Conservation (phyloP, 345 rosid genomes). For the Boechera retrofracta region DNA sequence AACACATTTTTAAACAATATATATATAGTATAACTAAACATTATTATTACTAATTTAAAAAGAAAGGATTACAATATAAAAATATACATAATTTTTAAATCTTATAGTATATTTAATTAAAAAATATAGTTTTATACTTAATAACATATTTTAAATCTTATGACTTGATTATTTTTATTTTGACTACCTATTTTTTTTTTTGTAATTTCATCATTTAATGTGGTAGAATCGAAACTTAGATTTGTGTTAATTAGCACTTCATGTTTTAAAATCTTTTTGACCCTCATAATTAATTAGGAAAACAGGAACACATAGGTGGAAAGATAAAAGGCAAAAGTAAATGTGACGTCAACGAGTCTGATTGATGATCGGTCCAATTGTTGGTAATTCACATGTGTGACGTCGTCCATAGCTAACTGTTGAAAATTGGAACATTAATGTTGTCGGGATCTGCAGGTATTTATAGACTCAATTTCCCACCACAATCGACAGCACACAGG, state of each 20-base stretch:
- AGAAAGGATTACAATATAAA: too few relatives aligned
- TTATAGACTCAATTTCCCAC: constrained; percentile 3
- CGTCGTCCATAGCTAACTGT: not conserved
- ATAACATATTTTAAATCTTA: too few relatives aligned
- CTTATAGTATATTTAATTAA: too few relatives aligned
- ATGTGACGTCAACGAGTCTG: not conserved
- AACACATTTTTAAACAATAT: too few relatives aligned
- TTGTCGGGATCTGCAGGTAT: constrained; percentile 11
- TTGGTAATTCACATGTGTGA: constrained; percentile 1
- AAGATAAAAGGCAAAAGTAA: not conserved
- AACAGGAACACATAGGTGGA: not conserved
- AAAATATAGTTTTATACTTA: too few relatives aligned
- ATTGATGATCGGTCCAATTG: not conserved
- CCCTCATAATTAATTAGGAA: not conserved
- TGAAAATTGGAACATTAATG: constrained; percentile 1
- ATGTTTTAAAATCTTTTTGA: not conserved
- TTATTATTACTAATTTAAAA: too few relatives aligned
- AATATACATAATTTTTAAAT: too few relatives aligned
- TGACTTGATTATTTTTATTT: too few relatives aligned
- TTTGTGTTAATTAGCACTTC: not conserved
- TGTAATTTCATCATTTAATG: not conserved
- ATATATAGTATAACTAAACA: too few relatives aligned
- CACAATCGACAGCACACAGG: constrained; percentile 29
- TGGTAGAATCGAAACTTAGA: not conserved
- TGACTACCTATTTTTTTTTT: not conserved